Base-by-base conservation (phyloP, 768 basidiomycete species). In the Botryobasidium botryosum region DNA sequence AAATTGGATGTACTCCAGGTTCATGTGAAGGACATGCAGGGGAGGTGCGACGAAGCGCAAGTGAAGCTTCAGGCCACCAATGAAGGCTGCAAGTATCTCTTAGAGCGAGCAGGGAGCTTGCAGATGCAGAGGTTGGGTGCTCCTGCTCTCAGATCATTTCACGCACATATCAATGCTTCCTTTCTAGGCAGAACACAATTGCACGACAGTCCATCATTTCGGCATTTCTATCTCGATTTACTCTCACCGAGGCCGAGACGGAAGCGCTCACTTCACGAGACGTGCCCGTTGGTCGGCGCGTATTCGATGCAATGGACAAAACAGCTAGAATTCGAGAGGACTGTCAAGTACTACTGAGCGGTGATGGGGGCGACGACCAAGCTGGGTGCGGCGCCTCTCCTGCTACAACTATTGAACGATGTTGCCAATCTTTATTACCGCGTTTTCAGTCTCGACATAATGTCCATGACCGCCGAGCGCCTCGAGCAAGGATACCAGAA, bases 401-500 rank as follows among this genome's bases (percentile, higher is more conserved):
- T 25, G 7, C 20, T 10, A 42, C 31, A 28, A 43, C 24, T 45
- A 26, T 48, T 32, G 44, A 24, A 25, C 48, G 2, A 39, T 4
- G n/a, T 18, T 18, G n/a, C 5, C 25, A 4, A 7, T 24, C 28
- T 6, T 47, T 43, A 8, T 5, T 41, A 7, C 18, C 15, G n/a
- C 32, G 27, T 20, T 5, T 27, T 23, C 51, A 94, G 91, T 3
- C 61, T 85, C 36, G 92, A 96, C 55, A 86, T 96, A 48, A 86
- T 96, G 75, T 64, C 79, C 0, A 66, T 75, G 6, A 94, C 86
- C 0, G 77, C 80, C 0, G 67, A 75, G 6, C 71, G 85, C 50
- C 74, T 96, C 36, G 90, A 97, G 57, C 76, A 82, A 51, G 91
- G 79, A 2, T 91, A 84, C 60, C 77, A 84, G 47, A 96, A 94